phyloP scores from a whole-genome alignment of 345 rosid genomes.

The Pistacia integerrima region DNA sequence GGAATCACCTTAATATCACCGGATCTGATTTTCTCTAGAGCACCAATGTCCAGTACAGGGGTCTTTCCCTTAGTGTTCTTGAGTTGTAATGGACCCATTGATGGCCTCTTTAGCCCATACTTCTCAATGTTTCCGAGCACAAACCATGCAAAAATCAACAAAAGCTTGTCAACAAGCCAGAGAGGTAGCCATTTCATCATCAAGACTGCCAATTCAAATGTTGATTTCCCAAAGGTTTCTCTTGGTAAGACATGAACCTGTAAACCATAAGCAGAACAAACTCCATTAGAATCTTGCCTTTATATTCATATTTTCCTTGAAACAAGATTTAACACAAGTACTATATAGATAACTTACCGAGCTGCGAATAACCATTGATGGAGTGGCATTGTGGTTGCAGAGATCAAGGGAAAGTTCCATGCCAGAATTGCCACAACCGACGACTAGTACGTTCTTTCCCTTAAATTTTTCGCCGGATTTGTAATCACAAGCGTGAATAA shows the following conservation, averaged over 20 bases:
- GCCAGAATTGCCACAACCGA: constrained; percentile 97
- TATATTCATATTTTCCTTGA: not conserved
- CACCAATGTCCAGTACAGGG: constrained; percentile 83
- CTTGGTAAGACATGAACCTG: constrained; percentile 74
- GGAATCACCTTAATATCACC: constrained; percentile 75
- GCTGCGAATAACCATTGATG: constrained; percentile 84
- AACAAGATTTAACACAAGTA: not conserved
- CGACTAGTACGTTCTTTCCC: constrained; percentile 75
- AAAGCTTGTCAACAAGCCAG: constrained; percentile 71
- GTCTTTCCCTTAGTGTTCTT: constrained; percentile 68
- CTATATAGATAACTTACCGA: constrained; percentile 52
- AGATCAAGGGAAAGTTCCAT: constrained; percentile 97
- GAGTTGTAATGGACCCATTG: constrained; percentile 65
- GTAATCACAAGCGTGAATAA: constrained; percentile 70
- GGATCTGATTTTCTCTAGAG: constrained; percentile 63
- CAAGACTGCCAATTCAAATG: constrained; percentile 57
- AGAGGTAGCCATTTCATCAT: constrained; percentile 73
- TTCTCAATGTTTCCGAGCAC: constrained; percentile 57
- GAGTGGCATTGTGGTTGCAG: constrained; percentile 64
- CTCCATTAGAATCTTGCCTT: constrained; percentile 13
- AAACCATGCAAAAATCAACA: constrained; percentile 55
- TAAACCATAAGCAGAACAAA: constrained; percentile 4
- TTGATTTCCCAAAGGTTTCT: constrained; percentile 61
- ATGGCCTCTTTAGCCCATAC: constrained; percentile 67
- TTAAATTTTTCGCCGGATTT: constrained; percentile 75